Evolutionary conservation across 1,139 yeast species (phyloP).

Genomic region (Yamadazyma friedrichii): DNA sequence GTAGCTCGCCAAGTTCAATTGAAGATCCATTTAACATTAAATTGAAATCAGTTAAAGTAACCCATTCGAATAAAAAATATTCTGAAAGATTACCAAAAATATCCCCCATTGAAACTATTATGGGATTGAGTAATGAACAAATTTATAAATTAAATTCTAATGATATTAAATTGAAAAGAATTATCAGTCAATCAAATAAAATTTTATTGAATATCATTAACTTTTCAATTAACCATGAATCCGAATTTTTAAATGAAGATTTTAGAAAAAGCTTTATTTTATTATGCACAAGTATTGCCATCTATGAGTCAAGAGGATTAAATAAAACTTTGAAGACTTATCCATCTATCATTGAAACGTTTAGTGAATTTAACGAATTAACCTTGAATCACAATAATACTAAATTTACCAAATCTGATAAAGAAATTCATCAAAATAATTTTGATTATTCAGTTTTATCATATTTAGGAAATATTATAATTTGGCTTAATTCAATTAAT

Average conservation of each 20-base stretch:
- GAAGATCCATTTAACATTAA: constrained; percentile 30
- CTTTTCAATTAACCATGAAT: constrained; percentile 26
- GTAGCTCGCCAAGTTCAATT: background rate
- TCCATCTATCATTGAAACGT: constrained; percentile 30
- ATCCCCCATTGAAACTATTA: constrained; percentile 37
- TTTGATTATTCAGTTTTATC: constrained; percentile 42
- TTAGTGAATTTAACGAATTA: constrained; percentile 35
- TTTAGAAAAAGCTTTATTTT: constrained; percentile 20
- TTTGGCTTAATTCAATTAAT: constrained; percentile 33
- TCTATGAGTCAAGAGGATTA: constrained; percentile 41
- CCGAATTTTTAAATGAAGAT: constrained; percentile 28
- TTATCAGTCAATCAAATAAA: constrained; percentile 23
- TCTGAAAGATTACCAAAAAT: constrained; percentile 35
- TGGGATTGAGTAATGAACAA: constrained; percentile 41
- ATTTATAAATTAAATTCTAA: constrained; percentile 30
- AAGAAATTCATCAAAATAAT: constrained; percentile 33
- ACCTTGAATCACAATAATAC: constrained; percentile 36
- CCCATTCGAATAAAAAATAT: constrained; percentile 28
- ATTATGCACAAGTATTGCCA: constrained; percentile 38
- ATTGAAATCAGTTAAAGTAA: constrained; percentile 30
- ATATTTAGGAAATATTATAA: constrained; percentile 40
- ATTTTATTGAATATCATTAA: constrained; percentile 13
- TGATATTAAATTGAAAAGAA: constrained; percentile 43
- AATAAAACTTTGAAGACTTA: constrained; percentile 25
- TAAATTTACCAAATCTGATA: constrained; percentile 35